These are phyloP conservation scores for Flaveria robusta DNA, from an alignment of 129 eudicot genomes.

Conservation along the genomic window DNA sequence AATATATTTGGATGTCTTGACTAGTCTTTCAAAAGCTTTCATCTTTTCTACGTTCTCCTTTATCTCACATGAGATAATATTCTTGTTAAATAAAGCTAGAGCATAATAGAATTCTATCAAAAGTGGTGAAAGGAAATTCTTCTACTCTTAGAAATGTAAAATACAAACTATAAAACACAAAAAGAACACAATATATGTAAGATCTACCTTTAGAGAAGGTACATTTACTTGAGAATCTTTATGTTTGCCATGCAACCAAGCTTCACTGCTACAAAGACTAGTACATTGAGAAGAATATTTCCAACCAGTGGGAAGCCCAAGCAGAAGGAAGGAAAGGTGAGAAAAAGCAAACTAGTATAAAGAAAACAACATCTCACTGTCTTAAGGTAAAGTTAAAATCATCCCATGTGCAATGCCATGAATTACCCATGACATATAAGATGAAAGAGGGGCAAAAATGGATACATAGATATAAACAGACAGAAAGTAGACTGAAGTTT, in stretches of 20 bases:
- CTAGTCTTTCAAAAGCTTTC: conserved; percentile 58
- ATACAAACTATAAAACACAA: conserved; percentile 13
- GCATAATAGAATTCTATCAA: conserved; percentile 32
- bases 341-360: conserved; percentile 43
- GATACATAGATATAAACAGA: conserved; percentile 9
- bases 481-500: conserved; percentile 32
- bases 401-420: conserved; percentile 64
- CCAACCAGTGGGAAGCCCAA: conserved; percentile 63
- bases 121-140: conserved; percentile 35
- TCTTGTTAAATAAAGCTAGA: conserved; percentile 35
- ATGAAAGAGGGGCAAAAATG: conserved; percentile 36
- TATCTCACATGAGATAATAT: conserved; percentile 40
- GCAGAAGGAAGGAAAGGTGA: conserved; percentile 36
- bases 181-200: conserved; percentile 14
- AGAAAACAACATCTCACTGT: conserved; percentile 49
- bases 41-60: conserved; percentile 46
- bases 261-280: conserved; percentile 70
- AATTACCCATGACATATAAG: conserved; percentile 24
- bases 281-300: conserved; percentile 56
- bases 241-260: conserved; percentile 92
- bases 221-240: conserved; percentile 58
- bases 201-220: conserved; percentile 73
- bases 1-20: conserved; percentile 40
- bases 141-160: neutral
- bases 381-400: conserved; percentile 54